Base-by-base conservation (phyloP, 305 asterid species). In the Ajuga reptans region DNA sequence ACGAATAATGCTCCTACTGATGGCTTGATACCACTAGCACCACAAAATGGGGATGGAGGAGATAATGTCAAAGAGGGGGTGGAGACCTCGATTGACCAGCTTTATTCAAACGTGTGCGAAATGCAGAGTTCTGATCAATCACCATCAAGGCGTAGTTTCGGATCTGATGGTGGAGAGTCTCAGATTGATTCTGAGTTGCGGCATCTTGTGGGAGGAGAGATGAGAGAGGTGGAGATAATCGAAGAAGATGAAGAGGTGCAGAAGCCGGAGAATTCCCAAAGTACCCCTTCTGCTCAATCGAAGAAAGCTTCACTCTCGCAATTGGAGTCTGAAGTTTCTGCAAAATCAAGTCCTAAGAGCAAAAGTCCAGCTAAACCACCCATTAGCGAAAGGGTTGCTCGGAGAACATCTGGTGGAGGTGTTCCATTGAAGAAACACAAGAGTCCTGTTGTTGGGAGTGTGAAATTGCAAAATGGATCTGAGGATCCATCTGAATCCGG, bases 61-160 rank as follows among this genome's bases (percentile, higher is more conserved):
- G 70, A 54, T 59, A 78, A 60, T 46, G 84, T 37, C 11, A 80
- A 79, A 61, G 82, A 31, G 68, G 86, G 4, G 66, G 84, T 66
- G 37, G 95, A 89, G 72, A 75, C 94, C 59, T 89, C 96, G 6
- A 91, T 91, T 43, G 95, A 91, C 69, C 90, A 89, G 76, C 95
- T 89, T 41, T 91, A 91, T 68, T 92, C 86, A 17, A 89, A 89
- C 54, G 96, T 89, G 37, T 91, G 87, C 77, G 98, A 91, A 80
- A 87, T 91, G 95, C 98, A 89, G 80, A 91, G 98, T 66, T 91
- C 98, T 52, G 98, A 91, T 68, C 92, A 79, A 15, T 91, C 98
- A 5, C 95, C 95, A 2, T 91, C 96, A 0, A 89, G 96, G 86
- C 82, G 57, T 37, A 91, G 98, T 72, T 84, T 83, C 59, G 90